Evolutionary conservation across 495 filamentous ascomycete genomes (phyloP).

Genomic region (Thozetella sp.): DNA sequence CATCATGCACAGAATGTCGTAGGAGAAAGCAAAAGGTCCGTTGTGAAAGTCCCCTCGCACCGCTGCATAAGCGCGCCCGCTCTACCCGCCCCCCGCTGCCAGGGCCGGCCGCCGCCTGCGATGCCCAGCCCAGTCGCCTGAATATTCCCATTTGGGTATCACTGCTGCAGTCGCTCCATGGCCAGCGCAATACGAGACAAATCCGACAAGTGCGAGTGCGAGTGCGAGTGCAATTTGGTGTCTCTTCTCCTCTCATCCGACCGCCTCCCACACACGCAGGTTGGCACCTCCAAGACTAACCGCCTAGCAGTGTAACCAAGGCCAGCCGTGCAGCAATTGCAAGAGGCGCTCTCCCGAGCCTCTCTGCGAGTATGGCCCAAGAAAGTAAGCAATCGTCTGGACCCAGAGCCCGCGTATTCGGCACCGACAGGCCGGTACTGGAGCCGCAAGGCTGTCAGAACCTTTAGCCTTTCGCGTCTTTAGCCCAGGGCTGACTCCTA

Average conservation of each 20-base stretch:
- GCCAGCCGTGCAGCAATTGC: conserved; percentile 15
- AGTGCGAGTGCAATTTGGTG: no score
- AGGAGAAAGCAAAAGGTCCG: conserved; percentile 15
- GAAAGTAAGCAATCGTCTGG: conserved; percentile 13
- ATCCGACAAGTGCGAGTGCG: background rate
- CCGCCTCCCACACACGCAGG: no score
- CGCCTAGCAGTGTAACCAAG: conserved; percentile 13
- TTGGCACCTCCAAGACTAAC: no score
- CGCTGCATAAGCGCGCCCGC: no score
- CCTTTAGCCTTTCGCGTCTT: no score
- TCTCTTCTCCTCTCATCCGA: no score
- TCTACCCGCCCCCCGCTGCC: no score
- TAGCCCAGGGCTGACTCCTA: background rate
- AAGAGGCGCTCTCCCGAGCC: conserved; percentile 12
- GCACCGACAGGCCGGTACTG: background rate
- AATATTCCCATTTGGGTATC: no score
- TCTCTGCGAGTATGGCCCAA: conserved; percentile 10
- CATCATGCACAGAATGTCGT: conserved; percentile 16
- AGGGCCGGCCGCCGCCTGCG: no score
- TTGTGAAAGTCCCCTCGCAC: no score
- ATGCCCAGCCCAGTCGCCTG: no score
- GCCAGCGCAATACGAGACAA: background rate
- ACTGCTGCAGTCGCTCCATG: background rate
- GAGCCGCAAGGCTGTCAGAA: background rate
- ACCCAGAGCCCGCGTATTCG: background rate